Base-by-base conservation (phyloP, 2,329 filamentous ascomycete genomes). In the Penicillium sp. region DNA sequence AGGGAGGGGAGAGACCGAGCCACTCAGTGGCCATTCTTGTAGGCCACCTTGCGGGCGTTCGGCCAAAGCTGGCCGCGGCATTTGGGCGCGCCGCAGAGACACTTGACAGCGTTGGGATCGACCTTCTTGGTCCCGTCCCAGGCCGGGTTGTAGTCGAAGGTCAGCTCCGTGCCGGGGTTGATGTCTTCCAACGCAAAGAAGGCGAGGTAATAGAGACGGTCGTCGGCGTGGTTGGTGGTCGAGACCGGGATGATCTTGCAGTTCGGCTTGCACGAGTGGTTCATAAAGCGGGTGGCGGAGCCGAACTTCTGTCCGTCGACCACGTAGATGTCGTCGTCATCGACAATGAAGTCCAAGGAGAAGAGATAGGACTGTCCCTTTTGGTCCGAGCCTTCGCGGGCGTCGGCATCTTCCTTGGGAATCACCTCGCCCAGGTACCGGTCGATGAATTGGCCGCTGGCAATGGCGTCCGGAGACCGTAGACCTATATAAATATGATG, bases 231-330 rank as follows among this genome's bases (percentile, higher is more conserved):
- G 19, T 48, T 41, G 1, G 63, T 64, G 2, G 63, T 63, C 0
- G 67, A 67, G 0, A 72, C 70, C 0, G 69, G 57, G 16, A 72
- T 62, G 28, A 70, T 67, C 8, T 64, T 63, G 46, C 68, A 71
- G 35, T 74, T 75, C 0, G 71, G 70, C 14, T 68, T 65, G 54
- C 71, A 74, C 0, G 69, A 72, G 42, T 74, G 71, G 32, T 74
- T 74, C 48, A 73, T 71, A 40, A 73, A 74, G 0, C 71, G 62
- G 4, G 69, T 71, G 0, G 67, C 53, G 0, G 61, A 59, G 4
- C 71, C 71, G 30, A 68, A 67, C 17, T 63, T 66, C 28, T 62
- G 59, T 0, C 70, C 70, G 34, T 74, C 71, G 1, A 74, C 58
- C 4, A 72, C 62, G 34, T 69, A 71, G 10, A 59, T 54, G 1